Evolutionary conservation across 2,329 filamentous ascomycete genomes (phyloP), one percentile per base, ranked within the genome.

Genomic region (Fusarium keratoplasticum): DNA sequence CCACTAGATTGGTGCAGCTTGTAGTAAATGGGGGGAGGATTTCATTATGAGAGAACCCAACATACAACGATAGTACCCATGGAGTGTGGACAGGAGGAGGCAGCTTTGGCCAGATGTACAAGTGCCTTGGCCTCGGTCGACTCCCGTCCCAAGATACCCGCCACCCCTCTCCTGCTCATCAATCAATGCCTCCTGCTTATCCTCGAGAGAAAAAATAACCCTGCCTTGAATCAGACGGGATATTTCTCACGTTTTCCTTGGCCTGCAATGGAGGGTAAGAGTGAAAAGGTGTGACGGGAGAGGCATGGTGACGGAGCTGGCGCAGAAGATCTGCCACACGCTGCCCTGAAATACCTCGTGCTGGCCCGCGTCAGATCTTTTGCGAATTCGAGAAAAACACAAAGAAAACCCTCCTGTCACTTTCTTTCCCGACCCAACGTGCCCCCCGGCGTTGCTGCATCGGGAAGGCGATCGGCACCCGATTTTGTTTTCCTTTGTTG

Each of bases 191-290:
- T 57, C 47, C 42, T 47, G 57, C 60, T 60, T 52, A 66, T 36
- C 61, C 64, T 72, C 54, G 9, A 25, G 42, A 5, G 16, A 8
- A 18, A 47, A 64, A 38, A 9, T 2, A n/a, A 54, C 47, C 57
- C 62, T 64, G 44, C 31, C 42, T 27, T 73, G 42, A 70, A 65
- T 44, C 69, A 55, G 69, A 67, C 59, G 61, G 68, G 38, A 69
- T 61, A 74, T 70, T 63, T 61, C 59, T 74, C 71, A 35, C 36
- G 61, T 66, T 69, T 72, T 74, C 60, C 68, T 69, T 74, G 68
- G 42, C 68, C 54, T 66, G 64, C 61, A 31, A 70, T 70, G 69
- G 72, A 72, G 69, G 68, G 72, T 64, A 40, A 38, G 35, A 40
- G 20, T 25, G n/a, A 22, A 40, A 36, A 22, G 35, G 54, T 72